Base-by-base conservation (phyloP, 164 flowering plant genomes). In the Magnolia changhungtana region DNA sequence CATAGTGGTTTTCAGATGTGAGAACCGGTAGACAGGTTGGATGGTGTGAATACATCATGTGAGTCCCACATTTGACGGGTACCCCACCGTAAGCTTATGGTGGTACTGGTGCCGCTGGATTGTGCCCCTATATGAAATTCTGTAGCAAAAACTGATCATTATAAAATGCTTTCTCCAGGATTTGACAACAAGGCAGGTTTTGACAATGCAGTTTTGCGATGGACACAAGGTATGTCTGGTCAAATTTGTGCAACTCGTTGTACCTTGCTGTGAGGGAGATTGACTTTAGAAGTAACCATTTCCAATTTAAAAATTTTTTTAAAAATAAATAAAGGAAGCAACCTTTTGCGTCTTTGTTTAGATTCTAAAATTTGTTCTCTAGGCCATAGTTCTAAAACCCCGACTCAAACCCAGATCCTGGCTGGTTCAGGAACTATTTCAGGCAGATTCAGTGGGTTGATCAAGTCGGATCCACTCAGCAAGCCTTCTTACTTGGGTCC, bases 161-260 rank as follows among this genome's bases (percentile, higher is more conserved):
- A 21, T 71, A 27, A 75, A 58, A 67, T 45, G 67, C 79, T 45
- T 50, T 77, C 7, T 84, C n/a, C 88, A 95, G 98, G 97, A 91
- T 63, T 86, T 90, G 73, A 93, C 99, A 16, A 93, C 86, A 63
- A 83, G 77, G 69, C 87, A 86, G 73, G 97, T 95, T 78, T 83
- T 95, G 84, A 92, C 96, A 4, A 95, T 93, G 99, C 78, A 95
- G 74, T 91, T 85, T 72, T 92, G 90, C 77, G 52, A 71, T 49
- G 99, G 98, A 27, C 74, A 79, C 72, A 95, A 90, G 98, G 98
- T 92, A 87, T 75, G 82, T 1, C 50, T 73, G 64, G 49, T 58
- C 66, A 13, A 72, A 63, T n/a, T 19, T 64, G 23, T 73, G 10
- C 24, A 10, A 50, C 68, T 52, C 71, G 4, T 55, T 55, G 61